phyloP scores from a whole-genome alignment of 1,284 basidiomycete species.

The Cryptococcus sp. region DNA sequence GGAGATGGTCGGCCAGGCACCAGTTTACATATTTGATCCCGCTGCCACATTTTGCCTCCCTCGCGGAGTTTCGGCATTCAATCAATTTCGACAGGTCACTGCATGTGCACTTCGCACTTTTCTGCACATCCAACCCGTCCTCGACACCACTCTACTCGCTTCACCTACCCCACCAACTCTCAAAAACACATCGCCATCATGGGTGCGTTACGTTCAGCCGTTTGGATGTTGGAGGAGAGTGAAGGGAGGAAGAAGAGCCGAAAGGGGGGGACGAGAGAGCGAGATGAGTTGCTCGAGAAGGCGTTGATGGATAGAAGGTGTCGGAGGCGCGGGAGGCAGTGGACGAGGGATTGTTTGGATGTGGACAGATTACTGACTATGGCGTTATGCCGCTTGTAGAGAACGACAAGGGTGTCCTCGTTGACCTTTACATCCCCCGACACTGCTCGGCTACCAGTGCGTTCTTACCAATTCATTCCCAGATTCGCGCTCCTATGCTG shows the following conservation, averaged over 20 bases:
- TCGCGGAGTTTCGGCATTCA: too few species aligned
- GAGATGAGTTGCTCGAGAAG: not conserved
- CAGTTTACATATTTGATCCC: not conserved
- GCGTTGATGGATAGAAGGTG: not conserved
- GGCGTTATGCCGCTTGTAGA: conserved; percentile 14
- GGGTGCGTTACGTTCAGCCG: conserved; percentile 27
- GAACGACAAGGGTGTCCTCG: conserved; percentile 80
- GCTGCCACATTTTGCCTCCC: not conserved
- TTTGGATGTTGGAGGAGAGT: not conserved
- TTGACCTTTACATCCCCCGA: conserved; percentile 99
- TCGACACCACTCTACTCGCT: conserved; percentile 2
- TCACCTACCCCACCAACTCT: conserved; percentile 6
- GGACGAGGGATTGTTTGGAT: not conserved
- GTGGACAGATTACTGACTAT: not conserved
- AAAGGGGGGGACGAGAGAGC: not conserved
- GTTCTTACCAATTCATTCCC: conserved; percentile 34
- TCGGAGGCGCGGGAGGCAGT: not conserved
- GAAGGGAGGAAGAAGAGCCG: not conserved
- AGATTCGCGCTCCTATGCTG: not conserved
- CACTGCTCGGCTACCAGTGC: conserved; percentile 95
- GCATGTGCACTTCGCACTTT: too few species aligned
- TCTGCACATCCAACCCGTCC: not conserved
- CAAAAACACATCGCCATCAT: conserved; percentile 33
- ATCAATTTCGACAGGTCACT: too few species aligned
- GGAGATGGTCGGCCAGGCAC: conserved; percentile 41